Conservation (phyloP, 176 grass and related monocot species). For the Oryza longistaminata region DNA sequence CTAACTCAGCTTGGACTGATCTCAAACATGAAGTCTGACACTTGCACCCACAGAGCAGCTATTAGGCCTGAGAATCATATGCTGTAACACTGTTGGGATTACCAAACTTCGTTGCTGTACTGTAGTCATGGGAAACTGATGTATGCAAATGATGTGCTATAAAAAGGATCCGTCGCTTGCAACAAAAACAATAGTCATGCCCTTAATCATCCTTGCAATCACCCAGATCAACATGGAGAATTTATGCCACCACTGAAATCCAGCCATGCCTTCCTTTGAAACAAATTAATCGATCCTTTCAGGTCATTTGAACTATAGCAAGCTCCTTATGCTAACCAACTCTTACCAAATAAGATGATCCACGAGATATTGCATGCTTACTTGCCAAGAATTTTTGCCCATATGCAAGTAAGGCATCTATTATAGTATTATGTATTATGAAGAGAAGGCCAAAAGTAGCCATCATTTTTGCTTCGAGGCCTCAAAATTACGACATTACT, state of each 20-base stretch:
- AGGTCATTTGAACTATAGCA: constrained; percentile 7
- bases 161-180: neutral
- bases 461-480: neutral
- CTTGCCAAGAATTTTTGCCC: neutral
- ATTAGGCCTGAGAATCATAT: neutral
- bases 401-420: neutral
- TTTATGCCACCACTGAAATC: neutral
- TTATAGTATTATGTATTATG: neutral
- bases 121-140: neutral
- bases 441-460: neutral
- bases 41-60: neutral
- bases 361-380: constrained; percentile 22
- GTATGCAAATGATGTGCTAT: neutral
- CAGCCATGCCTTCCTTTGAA: neutral
- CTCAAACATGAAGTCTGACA: neutral
- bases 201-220: neutral
- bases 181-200: neutral
- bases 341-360: constrained; percentile 12
- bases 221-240: constrained; percentile 1
- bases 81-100: neutral
- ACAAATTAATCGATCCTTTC: constrained; percentile 14
- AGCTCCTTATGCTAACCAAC: neutral
- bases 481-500: neutral
- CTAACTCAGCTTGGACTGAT: neutral
- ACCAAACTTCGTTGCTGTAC: neutral